phyloP scores from a whole-genome alignment of 1,284 basidiomycete genomes.

The Tylopilus orsonianus region DNA sequence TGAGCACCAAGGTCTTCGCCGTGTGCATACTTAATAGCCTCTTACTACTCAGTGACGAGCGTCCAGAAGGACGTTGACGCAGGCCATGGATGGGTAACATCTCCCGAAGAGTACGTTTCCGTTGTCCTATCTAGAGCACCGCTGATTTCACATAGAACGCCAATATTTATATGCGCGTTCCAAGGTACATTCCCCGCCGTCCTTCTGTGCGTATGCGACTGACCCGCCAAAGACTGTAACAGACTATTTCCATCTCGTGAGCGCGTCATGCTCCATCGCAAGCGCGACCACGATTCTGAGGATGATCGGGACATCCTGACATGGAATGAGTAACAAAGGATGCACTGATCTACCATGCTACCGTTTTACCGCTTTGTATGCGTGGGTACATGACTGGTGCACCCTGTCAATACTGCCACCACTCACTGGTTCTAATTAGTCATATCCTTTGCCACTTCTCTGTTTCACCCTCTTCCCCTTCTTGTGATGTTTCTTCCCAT shows the following conservation, averaged over 20 bases:
- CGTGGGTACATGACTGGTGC: neutral
- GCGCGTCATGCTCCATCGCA: conserved; percentile 67
- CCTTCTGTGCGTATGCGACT: neutral
- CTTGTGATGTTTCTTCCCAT: conserved; percentile 89
- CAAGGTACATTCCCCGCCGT: conserved; percentile 21
- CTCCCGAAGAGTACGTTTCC: conserved; percentile 30
- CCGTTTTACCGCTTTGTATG: neutral
- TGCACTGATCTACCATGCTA: neutral
- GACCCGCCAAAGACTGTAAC: conserved; percentile 52
- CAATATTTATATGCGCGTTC: conserved; percentile 32
- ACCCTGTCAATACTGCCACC: neutral
- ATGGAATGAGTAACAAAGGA: conserved; percentile 58
- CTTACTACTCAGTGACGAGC: conserved; percentile 16
- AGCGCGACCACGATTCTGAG: conserved; percentile 66
- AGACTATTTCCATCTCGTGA: conserved; percentile 72
- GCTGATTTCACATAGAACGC: conserved; percentile 23
- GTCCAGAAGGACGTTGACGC: conserved; percentile 26
- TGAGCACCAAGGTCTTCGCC: conserved; percentile 27
- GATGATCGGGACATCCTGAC: conserved; percentile 62
- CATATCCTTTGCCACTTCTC: conserved; percentile 89
- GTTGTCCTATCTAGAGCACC: neutral
- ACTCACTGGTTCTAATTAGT: conserved; percentile 39
- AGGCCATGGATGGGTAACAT: conserved; percentile 30
- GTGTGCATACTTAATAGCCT: neutral
- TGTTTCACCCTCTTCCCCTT: conserved; percentile 82